Percentiles rank a stretch among this genome's conserved stretches.
These are phyloP conservation scores for Termitomyces bulborhizus DNA, from an alignment of 768 basidiomycete genomes.

Conservation along the genomic window DNA sequence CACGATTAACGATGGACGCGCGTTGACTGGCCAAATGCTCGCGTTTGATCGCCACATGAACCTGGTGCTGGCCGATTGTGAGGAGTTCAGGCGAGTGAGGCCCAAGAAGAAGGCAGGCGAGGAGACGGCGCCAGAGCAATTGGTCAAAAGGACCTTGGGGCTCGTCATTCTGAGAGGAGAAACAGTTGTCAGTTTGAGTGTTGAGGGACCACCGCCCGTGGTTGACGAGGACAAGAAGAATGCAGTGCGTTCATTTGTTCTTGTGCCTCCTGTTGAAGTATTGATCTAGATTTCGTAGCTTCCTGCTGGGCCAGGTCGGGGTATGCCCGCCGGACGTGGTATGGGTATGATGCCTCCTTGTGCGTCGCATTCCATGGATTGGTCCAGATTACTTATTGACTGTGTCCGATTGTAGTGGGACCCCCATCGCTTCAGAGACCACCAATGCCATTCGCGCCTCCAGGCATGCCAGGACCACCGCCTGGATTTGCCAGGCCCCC, in stretches of 20 bases:
- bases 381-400: conserved; percentile 9
- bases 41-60: conserved; percentile 99
- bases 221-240: conserved; percentile 88
- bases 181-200: conserved; percentile 89
- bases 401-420: conserved; percentile 38
- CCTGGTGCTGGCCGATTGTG: conserved; percentile 94
- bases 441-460: conserved; percentile 59
- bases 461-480: conserved; percentile 83
- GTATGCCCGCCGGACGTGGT: conserved; percentile 94
- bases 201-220: conserved; percentile 92
- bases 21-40: conserved; percentile 96
- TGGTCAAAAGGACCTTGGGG: conserved; percentile 95
- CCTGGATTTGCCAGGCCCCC: conserved; percentile 75
- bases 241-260: conserved; percentile 39
- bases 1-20: conserved; percentile 95
- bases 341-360: conserved; percentile 93
- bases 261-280: background rate
- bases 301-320: conserved; percentile 86
- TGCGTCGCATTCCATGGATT: conserved; percentile 28
- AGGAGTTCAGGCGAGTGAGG: conserved; percentile 90
- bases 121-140: conserved; percentile 75
- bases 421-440: conserved; percentile 58
- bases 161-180: conserved; percentile 96
- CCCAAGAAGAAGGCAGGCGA: conserved; percentile 89
- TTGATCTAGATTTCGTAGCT: conserved; percentile 39